Evolutionary conservation across 2,329 filamentous ascomycete genomes (phyloP), one percentile per base, ranked within the genome.

Genomic region (Diaporthe caulivora): DNA sequence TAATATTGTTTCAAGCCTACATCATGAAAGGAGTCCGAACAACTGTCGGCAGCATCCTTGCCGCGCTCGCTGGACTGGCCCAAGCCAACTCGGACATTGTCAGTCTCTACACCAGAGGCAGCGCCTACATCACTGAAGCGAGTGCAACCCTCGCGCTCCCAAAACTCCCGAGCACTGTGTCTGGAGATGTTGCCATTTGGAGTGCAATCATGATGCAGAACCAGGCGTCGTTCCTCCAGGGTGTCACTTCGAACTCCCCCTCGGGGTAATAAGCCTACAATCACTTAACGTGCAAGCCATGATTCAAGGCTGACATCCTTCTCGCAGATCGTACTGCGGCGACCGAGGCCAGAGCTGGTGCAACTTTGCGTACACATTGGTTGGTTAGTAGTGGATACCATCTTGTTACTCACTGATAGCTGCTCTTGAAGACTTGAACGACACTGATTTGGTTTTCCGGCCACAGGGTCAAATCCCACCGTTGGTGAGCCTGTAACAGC

Each of bases 161-260:
- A 5, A 49, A 44, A 11, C 26, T 64, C 3, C 58, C 58, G 0
- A 44, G 58, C 29, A n/a, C 58, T n/a, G 58, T 64, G 18, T 64
- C 58, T 21, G 58, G 58, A 5, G 58, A 64, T 64, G 58, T 64
- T 6, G 58, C 58, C 18, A 64, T 64, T 6, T 64, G 58, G 58
- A 64, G 58, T 17, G 58, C 58, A 2, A 64, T 64, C 3, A 47
- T 47, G 40, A 64, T 64, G 58, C 40, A 64, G 26, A 64, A 64
- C 11, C 26, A 64, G 42, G 24, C 58, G 2, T 64, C 58, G 3
- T 64, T 64, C 26, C 58, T 64, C 2, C 58, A 64, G 26, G 40
- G 58, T 1, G 58, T 64, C 2, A 64, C 58, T 3, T 64, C 58
- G 44, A 64, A 64, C 42, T 64, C 58, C 7, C 58, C 58, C 1